Base-by-base conservation (phyloP, 1,284 basidiomycete species). In the Microbotryum violaceum region DNA sequence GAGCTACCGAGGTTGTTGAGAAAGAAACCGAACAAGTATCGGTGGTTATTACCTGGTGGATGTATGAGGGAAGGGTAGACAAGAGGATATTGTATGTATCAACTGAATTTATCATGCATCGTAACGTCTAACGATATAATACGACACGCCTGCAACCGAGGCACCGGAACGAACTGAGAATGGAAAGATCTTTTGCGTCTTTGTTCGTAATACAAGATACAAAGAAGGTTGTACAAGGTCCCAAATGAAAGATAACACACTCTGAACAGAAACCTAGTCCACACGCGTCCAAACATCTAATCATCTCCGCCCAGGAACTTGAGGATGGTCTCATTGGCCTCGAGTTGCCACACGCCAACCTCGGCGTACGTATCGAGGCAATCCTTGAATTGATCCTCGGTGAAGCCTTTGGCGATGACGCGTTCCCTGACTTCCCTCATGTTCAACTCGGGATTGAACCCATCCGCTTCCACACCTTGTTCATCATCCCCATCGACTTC, bases 341-440 rank as follows among this genome's bases (percentile, higher is more conserved):
- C 64, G 57, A 68, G 49, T n/a, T 46, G 27, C 70, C 70, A 71
- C 18, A 71, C 69, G 44, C 62, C 62, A 23, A 71, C 57, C 52
- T 66, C 67, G 50, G 65, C 62, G 64, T 71, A 71, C 23, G 68
- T 63, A 23, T 65, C 60, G 60, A 71, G 65, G 48, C 69, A 69
- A 29, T 70, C 69, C 67, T 87, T 89, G 37, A 97, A 79, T 75
- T 91, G 87, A 7, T 82, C 84, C 75, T 97, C 93, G 14, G 89
- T 96, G 76, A 87, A 94, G 8, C 92, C 91, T 71, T 85, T 85
- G 52, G 85, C 85, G 54, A 93, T 77, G 14, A 94, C 86, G 33
- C 91, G 83, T 54, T 85, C 84, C 51, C 92, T 83, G 62, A 96
- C 83, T 67, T 94, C 89, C 49, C 88, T 81, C 80, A 97, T 84